Evolutionary conservation across 1,139 yeast species (phyloP), one percentile per base, ranked within the genome.

Genomic region (Diutina scorzettiae): DNA sequence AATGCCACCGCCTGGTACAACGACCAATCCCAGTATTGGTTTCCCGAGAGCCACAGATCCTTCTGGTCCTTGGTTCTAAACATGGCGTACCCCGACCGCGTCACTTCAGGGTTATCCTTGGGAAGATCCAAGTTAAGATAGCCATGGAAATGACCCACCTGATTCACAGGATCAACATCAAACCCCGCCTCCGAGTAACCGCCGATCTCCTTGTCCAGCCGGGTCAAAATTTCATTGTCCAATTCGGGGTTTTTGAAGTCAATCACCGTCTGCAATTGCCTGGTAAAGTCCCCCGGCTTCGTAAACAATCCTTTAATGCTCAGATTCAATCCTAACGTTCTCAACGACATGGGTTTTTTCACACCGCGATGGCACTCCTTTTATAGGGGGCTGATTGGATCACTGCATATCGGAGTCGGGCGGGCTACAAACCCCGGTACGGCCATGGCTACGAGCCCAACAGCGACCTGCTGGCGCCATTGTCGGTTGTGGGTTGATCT

Each of bases 71-170:
- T 71, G 2, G 95, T 83, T 48, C 94, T 71, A 60, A 83, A 82
- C 93, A 85, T 83, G 41, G 94, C 87, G 62, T 85, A 85, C 1
- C 95, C 95, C 5, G 85, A 74, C 42, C 82, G 68, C 16, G 79
- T 71, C 32, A 82, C 73, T 42, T 76, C 81, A 0, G 87, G 86
- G 40, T 74, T 69, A 48, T 76, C 74, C 47, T 76, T 72, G 16
- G 95, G 95, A 43, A 83, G 71, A 51, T 82, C 87, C 50, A 81
- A 71, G 56, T 78, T 82, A 50, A 84, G 64, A 46, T 74, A 73
- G 6, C 95, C 95, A 52, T 72, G 73, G 61, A 84, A 84, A 47
- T 71, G 74, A 4, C 78, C 87, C 37, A 71, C 64, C 17, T 62
- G 49, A 30, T 47, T 44, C 45, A 55, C 54, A 43, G 63, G 51